Percentiles rank a stretch among this genome's conserved stretches.
Evolutionary conservation across 2,329 filamentous ascomycete species (phyloP).

Genomic region (Fusarium sp.): DNA sequence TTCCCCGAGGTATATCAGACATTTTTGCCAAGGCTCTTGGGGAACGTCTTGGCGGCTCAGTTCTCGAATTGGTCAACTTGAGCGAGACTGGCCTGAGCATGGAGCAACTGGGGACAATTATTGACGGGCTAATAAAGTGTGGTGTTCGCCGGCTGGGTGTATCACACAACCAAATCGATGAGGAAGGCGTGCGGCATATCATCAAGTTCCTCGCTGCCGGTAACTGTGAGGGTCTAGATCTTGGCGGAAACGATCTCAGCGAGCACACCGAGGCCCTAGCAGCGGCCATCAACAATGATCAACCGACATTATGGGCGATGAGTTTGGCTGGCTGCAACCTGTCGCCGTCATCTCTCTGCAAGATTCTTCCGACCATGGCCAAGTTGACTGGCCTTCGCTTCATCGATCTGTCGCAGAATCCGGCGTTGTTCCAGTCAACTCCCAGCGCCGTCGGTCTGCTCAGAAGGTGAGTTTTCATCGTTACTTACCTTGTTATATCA

Average conservation of each 20-base stretch:
- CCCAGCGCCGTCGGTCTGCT: conserved; percentile 81
- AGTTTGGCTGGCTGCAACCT: conserved; percentile 90
- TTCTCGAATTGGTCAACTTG: conserved; percentile 85
- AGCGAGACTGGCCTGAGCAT: conserved; percentile 81
- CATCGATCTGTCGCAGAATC: conserved; percentile 93
- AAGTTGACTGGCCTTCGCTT: conserved; percentile 82
- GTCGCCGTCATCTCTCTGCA: conserved; percentile 76
- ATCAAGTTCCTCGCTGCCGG: conserved; percentile 80
- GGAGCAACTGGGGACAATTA: conserved; percentile 77
- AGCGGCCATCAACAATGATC: conserved; percentile 62
- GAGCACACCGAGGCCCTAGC: conserved; percentile 67
- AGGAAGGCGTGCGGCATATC: conserved; percentile 80
- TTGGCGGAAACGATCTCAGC: conserved; percentile 83
- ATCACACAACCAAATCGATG: conserved; percentile 82
- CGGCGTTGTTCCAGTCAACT: conserved; percentile 77
- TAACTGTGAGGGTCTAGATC: conserved; percentile 86
- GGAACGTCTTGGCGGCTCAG: conserved; percentile 79
- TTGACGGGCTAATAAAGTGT: conserved; percentile 85
- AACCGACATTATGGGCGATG: conserved; percentile 79
- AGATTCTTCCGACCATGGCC: conserved; percentile 79
- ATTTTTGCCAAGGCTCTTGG: conserved; percentile 81
- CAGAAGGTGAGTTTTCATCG: conserved; percentile 70
- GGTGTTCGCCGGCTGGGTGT: conserved; percentile 84
- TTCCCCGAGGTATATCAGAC: conserved; percentile 58
- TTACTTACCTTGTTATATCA: neutral